Evolutionary conservation across 768 basidiomycete genomes (phyloP).

Genomic region (Xanthoconium stramineum): DNA sequence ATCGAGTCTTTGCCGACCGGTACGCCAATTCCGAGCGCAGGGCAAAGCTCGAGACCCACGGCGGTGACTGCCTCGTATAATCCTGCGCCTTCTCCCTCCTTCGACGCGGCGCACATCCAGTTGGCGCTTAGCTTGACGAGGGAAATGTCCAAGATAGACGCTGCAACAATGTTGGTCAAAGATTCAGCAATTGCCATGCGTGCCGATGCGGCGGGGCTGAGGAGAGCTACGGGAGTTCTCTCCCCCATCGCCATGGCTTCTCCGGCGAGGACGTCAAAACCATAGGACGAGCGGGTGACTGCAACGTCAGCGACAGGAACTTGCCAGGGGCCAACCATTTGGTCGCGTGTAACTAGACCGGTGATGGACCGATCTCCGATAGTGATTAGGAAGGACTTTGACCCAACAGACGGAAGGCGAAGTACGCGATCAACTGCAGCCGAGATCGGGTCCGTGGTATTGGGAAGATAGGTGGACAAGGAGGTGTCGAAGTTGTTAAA

Average conservation of each 20-base stretch:
- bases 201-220: slow-evolving; percentile 86
- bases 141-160: slow-evolving; percentile 64
- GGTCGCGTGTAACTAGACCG: slow-evolving; percentile 91
- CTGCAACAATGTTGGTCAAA: slow-evolving; percentile 86
- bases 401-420: slow-evolving; percentile 87
- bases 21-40: slow-evolving; percentile 85
- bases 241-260: slow-evolving; percentile 99
- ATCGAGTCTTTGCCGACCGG: slow-evolving; percentile 99
- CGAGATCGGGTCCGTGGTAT: slow-evolving; percentile 45
- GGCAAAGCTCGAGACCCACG: slow-evolving; percentile 91
- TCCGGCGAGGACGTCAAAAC: slow-evolving; percentile 78
- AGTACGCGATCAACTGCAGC: slow-evolving; percentile 79
- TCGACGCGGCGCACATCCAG: slow-evolving; percentile 98
- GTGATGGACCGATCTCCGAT: slow-evolving; percentile 95
- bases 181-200: slow-evolving; percentile 96
- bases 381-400: slow-evolving; percentile 97
- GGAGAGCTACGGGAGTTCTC: slow-evolving; percentile 87
- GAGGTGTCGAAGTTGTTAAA: slow-evolving; percentile 66
- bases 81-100: slow-evolving; percentile 82
- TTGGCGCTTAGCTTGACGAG: slow-evolving; percentile 95
- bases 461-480: slow-evolving; percentile 64
- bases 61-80: slow-evolving; percentile 90
- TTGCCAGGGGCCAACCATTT: slow-evolving; percentile 99
- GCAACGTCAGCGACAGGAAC: slow-evolving; percentile 97
- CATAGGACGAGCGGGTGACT: slow-evolving; percentile 91